phyloP scores from a whole-genome alignment of 345 rosid species.

The Gossypium stocksii region DNA sequence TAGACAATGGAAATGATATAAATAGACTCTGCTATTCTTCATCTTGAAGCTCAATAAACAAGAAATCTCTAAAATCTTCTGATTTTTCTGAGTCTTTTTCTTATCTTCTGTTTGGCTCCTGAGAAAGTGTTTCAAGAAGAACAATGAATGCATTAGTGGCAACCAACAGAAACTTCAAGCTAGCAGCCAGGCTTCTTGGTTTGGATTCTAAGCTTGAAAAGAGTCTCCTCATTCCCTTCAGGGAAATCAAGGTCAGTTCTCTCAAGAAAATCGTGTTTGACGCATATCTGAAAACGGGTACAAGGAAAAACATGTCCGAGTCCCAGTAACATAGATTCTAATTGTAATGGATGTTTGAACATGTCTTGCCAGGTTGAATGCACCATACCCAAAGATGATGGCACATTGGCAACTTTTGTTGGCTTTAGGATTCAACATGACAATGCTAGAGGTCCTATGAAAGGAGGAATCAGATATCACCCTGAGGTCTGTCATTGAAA shows the following conservation, averaged over 20 bases:
- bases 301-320: background rate
- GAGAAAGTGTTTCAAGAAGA: constrained; percentile 19
- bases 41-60: background rate
- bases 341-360: background rate
- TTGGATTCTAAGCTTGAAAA: constrained; percentile 96
- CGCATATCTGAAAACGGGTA: no score
- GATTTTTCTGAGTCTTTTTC: background rate
- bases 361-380: constrained; percentile 73
- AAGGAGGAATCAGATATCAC: constrained; percentile 97
- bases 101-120: background rate
- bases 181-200: constrained; percentile 83
- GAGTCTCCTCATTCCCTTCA: constrained; percentile 88
- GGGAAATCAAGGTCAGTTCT: constrained; percentile 78
- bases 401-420: constrained; percentile 79
- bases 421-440: constrained; percentile 96
- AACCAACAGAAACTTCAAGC: constrained; percentile 92
- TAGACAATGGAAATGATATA: constrained; percentile 4
- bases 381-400: constrained; percentile 90
- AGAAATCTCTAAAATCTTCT: background rate
- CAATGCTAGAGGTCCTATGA: constrained; percentile 99
- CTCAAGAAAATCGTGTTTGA: no score
- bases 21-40: constrained; percentile 13
- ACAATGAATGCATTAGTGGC: constrained; percentile 94
- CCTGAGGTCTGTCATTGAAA: constrained; percentile 52
- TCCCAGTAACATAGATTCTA: background rate